Evolutionary conservation across 106 monocot genomes (phyloP).

Genomic region (Amphibolis antarctica): DNA sequence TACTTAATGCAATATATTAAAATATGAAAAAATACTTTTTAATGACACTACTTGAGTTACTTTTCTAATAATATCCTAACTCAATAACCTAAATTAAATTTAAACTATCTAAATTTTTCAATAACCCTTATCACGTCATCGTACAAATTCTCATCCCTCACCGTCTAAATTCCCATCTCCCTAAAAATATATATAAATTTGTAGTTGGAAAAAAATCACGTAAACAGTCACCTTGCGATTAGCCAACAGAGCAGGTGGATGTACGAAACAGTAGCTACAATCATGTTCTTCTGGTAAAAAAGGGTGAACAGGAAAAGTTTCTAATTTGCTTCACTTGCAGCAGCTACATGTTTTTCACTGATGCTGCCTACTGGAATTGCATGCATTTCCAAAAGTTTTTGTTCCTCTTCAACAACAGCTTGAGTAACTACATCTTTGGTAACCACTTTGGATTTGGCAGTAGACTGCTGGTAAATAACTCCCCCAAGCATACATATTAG

Average conservation of each 20-base stretch:
- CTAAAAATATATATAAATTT: too few species aligned
- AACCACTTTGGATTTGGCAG: conserved; percentile 19
- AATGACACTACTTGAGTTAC: too few species aligned
- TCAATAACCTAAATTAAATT: too few species aligned
- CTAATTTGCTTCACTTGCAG: neutral
- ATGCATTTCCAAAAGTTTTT: conserved; percentile 27
- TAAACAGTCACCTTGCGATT: neutral
- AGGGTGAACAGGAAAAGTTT: neutral
- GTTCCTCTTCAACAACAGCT: conserved; percentile 17
- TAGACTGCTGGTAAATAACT: conserved; percentile 32
- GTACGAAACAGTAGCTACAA: neutral
- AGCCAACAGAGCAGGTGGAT: neutral
- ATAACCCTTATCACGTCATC: too few species aligned
- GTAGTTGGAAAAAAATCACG: too few species aligned
- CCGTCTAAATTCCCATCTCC: too few species aligned
- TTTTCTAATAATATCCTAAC: too few species aligned
- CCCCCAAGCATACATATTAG: conserved; percentile 35
- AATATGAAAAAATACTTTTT: too few species aligned
- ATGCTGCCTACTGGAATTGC: neutral
- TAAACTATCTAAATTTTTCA: too few species aligned
- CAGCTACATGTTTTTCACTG: neutral
- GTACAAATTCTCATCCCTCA: too few species aligned
- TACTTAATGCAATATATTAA: too few species aligned
- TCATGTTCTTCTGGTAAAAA: neutral
- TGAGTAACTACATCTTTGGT: neutral